Evolutionary conservation across 2,329 filamentous ascomycete species (phyloP), one percentile per base, ranked within the genome.

Genomic region (Cercospora sp.): DNA sequence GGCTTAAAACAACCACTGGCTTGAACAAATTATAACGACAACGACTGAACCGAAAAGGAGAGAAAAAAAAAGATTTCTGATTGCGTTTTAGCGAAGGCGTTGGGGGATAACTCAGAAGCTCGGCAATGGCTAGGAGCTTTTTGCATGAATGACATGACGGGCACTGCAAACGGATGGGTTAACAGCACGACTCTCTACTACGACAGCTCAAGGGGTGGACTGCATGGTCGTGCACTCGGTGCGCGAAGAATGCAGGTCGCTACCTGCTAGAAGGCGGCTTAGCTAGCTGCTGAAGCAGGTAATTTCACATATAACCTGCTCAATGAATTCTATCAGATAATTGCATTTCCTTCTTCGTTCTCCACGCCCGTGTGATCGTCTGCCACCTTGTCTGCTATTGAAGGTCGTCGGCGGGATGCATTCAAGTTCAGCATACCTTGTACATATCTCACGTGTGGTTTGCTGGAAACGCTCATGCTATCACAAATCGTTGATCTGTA

Each of bases 81-180:
- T n/a, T 31, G 53, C 53, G 53, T 30, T 28, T 30, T 18, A 58
- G 53, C 53, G 53, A 58, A 30, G 53, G 53, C 53, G 53, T 58
- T 58, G 13, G 53, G 26, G 30, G 28, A 28, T 16, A 30, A 31
- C n/a, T 58, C 26, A 58, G 7, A 58, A 28, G 53, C 53, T 58
- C 30, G 16, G n/a, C 30, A 33, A 58, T 10, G n/a, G 53, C 26
- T 58, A 33, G 53, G 12, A 33, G 53, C 53, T 30, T 58, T 55
- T 33, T 58, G 45, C 45, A 51, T 23, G 45, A 51, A 51, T 23
- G 45, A 51, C 20, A 51, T 51, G 45, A 51, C 12, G 20, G 20
- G 20, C 9, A 6, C 9, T 6, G 7, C 45, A 23, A 23, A 51
- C 18, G 45, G 20, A 26, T 13, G 18, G 20, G 18, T 51, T 23